These are phyloP conservation scores for Lepidium africanum DNA, from an alignment of 345 rosid species.

Conservation along the genomic window DNA sequence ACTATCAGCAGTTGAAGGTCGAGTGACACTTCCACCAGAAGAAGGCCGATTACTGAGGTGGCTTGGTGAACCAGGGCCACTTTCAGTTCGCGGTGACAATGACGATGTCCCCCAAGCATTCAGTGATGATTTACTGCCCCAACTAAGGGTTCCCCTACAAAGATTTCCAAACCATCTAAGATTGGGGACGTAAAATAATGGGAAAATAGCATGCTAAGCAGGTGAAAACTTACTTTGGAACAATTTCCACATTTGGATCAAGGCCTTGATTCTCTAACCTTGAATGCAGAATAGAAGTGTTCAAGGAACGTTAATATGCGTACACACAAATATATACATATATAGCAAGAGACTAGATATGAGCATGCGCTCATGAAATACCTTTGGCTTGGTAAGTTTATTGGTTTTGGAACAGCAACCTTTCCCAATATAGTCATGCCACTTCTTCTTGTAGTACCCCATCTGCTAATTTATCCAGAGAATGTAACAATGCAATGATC, in stretches of 20 bases:
- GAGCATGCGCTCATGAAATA: constrained; percentile 21
- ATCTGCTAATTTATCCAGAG: constrained; percentile 36
- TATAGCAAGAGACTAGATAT: neutral
- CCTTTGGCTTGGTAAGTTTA: constrained; percentile 98
- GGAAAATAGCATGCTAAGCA: neutral
- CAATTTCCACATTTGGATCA: constrained; percentile 96
- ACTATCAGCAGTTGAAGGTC: constrained; percentile 92
- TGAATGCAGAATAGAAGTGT: constrained; percentile 16
- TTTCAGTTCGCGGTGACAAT: constrained; percentile 62
- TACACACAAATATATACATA: neutral
- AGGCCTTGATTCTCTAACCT: constrained; percentile 98
- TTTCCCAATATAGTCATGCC: constrained; percentile 94
- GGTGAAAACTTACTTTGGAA: constrained; percentile 77
- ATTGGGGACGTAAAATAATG: neutral
- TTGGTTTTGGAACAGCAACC: constrained; percentile 94
- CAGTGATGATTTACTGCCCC: constrained; percentile 84
- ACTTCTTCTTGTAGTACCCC: constrained; percentile 78
- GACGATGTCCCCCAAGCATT: constrained; percentile 89
- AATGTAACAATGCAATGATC: neutral
- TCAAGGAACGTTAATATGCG: neutral
- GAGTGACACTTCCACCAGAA: constrained; percentile 86
- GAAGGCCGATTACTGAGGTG: constrained; percentile 85
- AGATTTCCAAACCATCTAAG: neutral
- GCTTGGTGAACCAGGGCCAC: constrained; percentile 71
- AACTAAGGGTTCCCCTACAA: constrained; percentile 77